phyloP scores from a whole-genome alignment of 2,329 filamentous ascomycete genomes.

The Hypoxylon sp. region DNA sequence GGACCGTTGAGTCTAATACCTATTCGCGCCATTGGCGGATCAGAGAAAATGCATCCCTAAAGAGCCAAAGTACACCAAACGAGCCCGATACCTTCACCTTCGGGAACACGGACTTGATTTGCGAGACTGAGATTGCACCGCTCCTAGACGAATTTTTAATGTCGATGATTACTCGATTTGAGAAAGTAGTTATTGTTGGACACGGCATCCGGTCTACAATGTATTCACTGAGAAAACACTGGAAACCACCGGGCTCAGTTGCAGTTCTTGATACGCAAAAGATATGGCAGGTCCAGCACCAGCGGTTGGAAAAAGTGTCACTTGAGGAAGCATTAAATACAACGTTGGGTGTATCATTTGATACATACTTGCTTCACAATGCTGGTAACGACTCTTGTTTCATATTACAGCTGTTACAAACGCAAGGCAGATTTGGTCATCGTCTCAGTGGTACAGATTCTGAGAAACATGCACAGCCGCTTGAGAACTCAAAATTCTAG shows the following conservation, averaged over 20 bases:
- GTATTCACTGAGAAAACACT: neutral
- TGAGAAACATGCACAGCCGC: too few species aligned
- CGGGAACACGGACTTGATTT: neutral
- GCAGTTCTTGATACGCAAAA: conserved; percentile 30
- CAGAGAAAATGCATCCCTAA: neutral
- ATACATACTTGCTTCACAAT: conserved; percentile 21
- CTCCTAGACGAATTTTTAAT: neutral
- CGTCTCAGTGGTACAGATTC: too few species aligned
- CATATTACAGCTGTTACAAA: conserved; percentile 17
- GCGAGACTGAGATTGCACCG: neutral
- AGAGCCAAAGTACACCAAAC: neutral
- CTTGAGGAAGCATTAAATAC: conserved; percentile 19
- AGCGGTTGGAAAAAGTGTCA: neutral
- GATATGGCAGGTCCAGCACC: conserved; percentile 36
- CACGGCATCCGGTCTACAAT: conserved; percentile 4
- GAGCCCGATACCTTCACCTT: conserved; percentile 21
- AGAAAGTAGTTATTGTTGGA: conserved; percentile 13
- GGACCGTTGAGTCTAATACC: neutral
- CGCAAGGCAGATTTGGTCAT: neutral
- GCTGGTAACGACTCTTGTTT: conserved; percentile 31
- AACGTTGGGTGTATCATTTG: neutral
- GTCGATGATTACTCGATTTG: neutral
- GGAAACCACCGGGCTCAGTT: conserved; percentile 10
- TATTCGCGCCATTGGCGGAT: conserved; percentile 14
- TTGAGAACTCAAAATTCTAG: too few species aligned